phyloP scores from a whole-genome alignment of 73 alveolate species.

The Symbiodinium natans region DNA sequence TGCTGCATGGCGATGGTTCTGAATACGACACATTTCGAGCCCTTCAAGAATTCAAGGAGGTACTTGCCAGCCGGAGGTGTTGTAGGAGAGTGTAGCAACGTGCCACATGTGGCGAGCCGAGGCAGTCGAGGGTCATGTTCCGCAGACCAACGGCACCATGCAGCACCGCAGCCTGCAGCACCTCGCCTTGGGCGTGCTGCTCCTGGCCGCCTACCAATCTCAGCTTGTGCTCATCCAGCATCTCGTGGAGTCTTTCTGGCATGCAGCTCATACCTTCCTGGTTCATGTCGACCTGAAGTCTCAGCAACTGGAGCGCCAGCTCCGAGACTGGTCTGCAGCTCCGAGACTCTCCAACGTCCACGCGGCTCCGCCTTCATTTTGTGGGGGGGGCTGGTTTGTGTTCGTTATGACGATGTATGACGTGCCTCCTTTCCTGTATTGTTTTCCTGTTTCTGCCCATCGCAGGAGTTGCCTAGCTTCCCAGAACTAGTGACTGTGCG shows the following conservation, averaged over 20 bases:
- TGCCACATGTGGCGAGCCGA: neutral
- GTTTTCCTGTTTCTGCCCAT: too few species aligned
- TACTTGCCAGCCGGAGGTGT: too few species aligned
- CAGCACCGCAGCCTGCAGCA: neutral
- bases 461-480: too few species aligned
- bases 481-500: too few species aligned
- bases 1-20: too few species aligned
- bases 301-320: constrained; percentile 5
- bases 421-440: too few species aligned
- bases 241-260: constrained; percentile 13
- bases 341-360: neutral
- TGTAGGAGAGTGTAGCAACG: too few species aligned
- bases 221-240: constrained; percentile 29
- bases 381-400: too few species aligned
- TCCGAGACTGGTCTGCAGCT: constrained; percentile 6
- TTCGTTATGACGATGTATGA: too few species aligned
- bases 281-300: constrained; percentile 59
- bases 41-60: too few species aligned
- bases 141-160: neutral
- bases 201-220: constrained; percentile 54
- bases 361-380: neutral
- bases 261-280: constrained; percentile 38
- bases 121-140: neutral
- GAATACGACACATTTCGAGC: too few species aligned
- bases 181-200: constrained; percentile 43